Evolutionary conservation across 345 rosid species (phyloP), one percentile per base, ranked within the genome.

Genomic region (Angophora floribunda): DNA sequence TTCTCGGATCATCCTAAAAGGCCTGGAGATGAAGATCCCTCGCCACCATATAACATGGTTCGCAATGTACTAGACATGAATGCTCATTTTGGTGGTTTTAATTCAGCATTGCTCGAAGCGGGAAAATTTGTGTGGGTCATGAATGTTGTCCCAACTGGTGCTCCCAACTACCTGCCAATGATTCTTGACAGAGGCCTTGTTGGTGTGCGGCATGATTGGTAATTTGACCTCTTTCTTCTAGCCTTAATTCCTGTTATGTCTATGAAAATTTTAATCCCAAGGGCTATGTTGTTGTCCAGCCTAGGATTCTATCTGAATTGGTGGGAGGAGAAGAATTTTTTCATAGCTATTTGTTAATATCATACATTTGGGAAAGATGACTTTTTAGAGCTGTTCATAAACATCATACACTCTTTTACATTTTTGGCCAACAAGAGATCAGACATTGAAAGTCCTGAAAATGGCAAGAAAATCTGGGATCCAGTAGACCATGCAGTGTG

Each of bases 1-100:
- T 98, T 98, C 96, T 98, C 99, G 1, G 99, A 98, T 94, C 99
- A 98, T 92, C 99, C 99, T 22, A 98, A 98, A 91, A 96, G 99
- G 92, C 99, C 99, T 11, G 99, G 99, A 22, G 98, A 97, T 52
- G 99, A 98, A 92, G 99, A 98, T 92, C 99, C 99, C 59, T 93
- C 96, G 5, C 99, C 99, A 41, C 99, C 99, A 61, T 97, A 93
- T 91, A 98, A 98, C 93, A 98, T 98, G 99, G 93, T 97, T 85
- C 93, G 99, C 90, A 98, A 98, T 90, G 99, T 98, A 79, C 91
- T 98, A 41, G 99, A 98, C 89, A 98, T 98, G 99, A 98, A 98
- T 91, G 95, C 99, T 88, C 98, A 90, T 88, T 96, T 93, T 86
- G 99, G 99, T 84, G 99, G 99, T 51, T 92, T 98, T 85, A 98